Conservation (phyloP, 805 yeast genomes). For the Candida nonsorbophila region DNA sequence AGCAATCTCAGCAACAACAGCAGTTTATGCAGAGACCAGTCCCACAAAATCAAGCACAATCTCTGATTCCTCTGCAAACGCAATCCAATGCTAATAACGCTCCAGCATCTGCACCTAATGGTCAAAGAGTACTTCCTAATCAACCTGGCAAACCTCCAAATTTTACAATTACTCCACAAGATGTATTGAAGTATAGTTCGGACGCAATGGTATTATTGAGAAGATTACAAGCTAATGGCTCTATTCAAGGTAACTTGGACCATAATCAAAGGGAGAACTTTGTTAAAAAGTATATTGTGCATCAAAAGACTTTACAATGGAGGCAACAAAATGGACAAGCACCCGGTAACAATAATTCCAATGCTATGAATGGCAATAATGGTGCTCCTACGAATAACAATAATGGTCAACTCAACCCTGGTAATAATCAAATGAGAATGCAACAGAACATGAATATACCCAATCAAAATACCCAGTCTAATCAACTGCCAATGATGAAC, state of each 20-base stretch:
- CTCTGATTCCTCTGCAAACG: constrained; percentile 15
- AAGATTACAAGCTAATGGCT: constrained; percentile 30
- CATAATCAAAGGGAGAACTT: constrained; percentile 32
- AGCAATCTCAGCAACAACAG: constrained; percentile 30
- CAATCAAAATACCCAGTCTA: constrained; percentile 13
- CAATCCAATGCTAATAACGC: constrained; percentile 6
- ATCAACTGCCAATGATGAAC: constrained; percentile 10
- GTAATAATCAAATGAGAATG: constrained; percentile 2
- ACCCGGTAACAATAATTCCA: constrained; percentile 2
- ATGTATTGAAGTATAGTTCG: constrained; percentile 29
- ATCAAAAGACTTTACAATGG: constrained; percentile 29
- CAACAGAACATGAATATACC: background rate
- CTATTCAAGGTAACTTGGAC: constrained; percentile 29
- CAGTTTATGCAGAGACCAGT: constrained; percentile 32
- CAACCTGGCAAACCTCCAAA: constrained; percentile 19
- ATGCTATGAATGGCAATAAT: constrained; percentile 1
- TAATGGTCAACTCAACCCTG: background rate
- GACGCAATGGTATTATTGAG: constrained; percentile 36
- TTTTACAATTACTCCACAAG: constrained; percentile 31
- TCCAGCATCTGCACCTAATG: constrained; percentile 6
- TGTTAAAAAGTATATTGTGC: constrained; percentile 32
- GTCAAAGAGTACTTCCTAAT: constrained; percentile 4
- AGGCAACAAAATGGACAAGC: constrained; percentile 21
- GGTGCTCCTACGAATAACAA: constrained; percentile 1
- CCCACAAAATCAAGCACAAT: constrained; percentile 20